phyloP scores from a whole-genome alignment of 2,329 filamentous ascomycete species.

The Nannizziopsis arthrosporioides region DNA sequence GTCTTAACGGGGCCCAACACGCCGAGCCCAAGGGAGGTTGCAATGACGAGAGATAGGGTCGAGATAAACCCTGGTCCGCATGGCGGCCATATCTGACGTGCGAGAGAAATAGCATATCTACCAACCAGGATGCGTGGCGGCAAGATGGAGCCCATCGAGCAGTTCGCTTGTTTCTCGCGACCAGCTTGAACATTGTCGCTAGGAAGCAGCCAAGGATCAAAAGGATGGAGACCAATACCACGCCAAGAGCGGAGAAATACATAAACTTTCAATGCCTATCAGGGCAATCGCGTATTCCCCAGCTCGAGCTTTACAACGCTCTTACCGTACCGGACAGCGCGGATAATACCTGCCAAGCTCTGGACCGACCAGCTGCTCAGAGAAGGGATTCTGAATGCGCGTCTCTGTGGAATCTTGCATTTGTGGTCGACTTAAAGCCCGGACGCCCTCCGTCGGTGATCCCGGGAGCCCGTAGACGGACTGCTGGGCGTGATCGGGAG shows the following conservation, averaged over 20 bases:
- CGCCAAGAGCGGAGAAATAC: slow-evolving; percentile 3
- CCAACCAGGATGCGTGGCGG: neutral
- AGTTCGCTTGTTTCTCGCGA: neutral
- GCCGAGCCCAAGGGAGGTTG: slow-evolving; percentile 5
- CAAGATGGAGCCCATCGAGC: neutral
- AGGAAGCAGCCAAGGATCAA: slow-evolving; percentile 1
- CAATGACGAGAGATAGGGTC: neutral
- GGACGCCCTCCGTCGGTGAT: too few relatives aligned
- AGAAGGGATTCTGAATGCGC: too few relatives aligned
- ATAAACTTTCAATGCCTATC: too few relatives aligned
- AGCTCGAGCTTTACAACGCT: neutral
- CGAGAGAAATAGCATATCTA: neutral
- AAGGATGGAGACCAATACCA: neutral
- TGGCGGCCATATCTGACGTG: too few relatives aligned
- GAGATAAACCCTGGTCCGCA: neutral
- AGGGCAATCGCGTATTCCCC: neutral
- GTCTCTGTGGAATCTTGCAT: too few relatives aligned
- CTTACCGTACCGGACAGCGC: too few relatives aligned
- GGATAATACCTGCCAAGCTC: too few relatives aligned
- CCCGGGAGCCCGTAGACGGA: too few relatives aligned
- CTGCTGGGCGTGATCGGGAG: too few relatives aligned
- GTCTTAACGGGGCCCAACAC: slow-evolving; percentile 4
- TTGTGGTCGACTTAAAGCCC: too few relatives aligned
- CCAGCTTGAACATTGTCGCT: neutral
- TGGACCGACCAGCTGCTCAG: too few relatives aligned